Base-by-base conservation (phyloP, 2,329 filamentous ascomycete genomes). In the Didymella glomerata region DNA sequence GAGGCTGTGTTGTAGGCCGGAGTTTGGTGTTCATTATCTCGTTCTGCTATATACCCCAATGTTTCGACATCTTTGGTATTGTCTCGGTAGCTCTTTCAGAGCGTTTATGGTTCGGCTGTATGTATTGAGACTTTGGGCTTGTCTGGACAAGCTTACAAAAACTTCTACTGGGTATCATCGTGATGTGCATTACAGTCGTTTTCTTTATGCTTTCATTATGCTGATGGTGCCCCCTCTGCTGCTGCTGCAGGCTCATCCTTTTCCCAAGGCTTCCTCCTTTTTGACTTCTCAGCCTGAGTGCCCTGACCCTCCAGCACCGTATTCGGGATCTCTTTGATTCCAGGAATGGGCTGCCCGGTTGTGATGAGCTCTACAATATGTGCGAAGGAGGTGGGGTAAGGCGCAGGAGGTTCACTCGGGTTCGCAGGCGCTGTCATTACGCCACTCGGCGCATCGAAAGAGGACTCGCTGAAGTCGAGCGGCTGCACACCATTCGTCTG, bases 311-410 rank as follows among this genome's bases (percentile, higher is more conserved):
- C 83, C 20, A 93, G 82, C 5, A 97, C 82, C 0, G 89, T 95
- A 66, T 92, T 86, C 4, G 93, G 92, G 52, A 97, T 94, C 63
- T 96, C 87, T 67, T 88, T 88, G 70, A 97, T 96, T 0, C 93
- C 93, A 1, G 93, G 92, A 42, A 97, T 90, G 0, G 91, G 89
- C 68, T 92, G 88, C 52, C 92, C 92, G 27, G 87, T 88, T 24
- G 91, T 91, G 53, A 97, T 91, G 54, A 96, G 85, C 69, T 92
- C 90, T 54, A 96, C 89, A 62, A 97, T 92, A 65, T 94, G 88
- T 8, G 91, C 89, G 76, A 97, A 97, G 1, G 88, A 89, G 48
- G 88, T 88, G 3, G 93, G 93, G 69, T 96, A 96, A 1, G 86
- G 85, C 36, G 92, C 90, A 45, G 85, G 82, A 16, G 71, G 73